Evolutionary conservation across 371 early-diverging fungal genomes (phyloP), one percentile per base, ranked within the genome.

Genomic region (Furculomyces boomerangus): DNA sequence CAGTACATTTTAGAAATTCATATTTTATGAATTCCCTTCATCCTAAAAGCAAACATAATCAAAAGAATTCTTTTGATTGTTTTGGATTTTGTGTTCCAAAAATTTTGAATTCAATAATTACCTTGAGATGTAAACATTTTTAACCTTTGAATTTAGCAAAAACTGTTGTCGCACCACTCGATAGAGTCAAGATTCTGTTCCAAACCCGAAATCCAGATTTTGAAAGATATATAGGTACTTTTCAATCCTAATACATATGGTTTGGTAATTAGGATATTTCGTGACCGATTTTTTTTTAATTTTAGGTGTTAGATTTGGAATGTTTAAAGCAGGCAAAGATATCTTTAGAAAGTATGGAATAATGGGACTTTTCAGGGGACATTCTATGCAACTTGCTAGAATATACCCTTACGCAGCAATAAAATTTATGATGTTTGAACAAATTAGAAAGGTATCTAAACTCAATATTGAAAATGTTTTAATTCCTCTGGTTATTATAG

Each of bases 391-490:
- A 26, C 69, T 96, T 14, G 68, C 90, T 2, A 71, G 97, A 41
- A 90, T 96, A 43, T 93, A 93, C 61, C 97, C 97, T 1, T 96
- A 93, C 61, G 91, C 93, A 0, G 88, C 93, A 2, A 86, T 93
- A 65, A 93, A 93, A 68, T 96, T 91, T 62, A 87, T 93, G 75
- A 79, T 87, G 2, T 90, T 85, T 58, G 94, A 92, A 65, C 90
- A 92, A 67, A 82, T 76, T 59, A 78, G 81, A 63, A 72, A 69
- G 40, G 80, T 82, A 77, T 63, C 71, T 48, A 27, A 30, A 27
- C 5, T 18, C 43, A 28, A 25, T 29, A 31, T 44, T 57, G 29
- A 39, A 3, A 45, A 54, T 29, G 31, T 16, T 50, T 22, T 40
- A 24, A 50, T 26, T 13, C 14, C 14, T 44, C 3, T 1, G 10